Evolutionary conservation across 2,329 filamentous ascomycete species (phyloP), one percentile per base, ranked within the genome.

Genomic region (Aspergillus quadrilineatus): DNA sequence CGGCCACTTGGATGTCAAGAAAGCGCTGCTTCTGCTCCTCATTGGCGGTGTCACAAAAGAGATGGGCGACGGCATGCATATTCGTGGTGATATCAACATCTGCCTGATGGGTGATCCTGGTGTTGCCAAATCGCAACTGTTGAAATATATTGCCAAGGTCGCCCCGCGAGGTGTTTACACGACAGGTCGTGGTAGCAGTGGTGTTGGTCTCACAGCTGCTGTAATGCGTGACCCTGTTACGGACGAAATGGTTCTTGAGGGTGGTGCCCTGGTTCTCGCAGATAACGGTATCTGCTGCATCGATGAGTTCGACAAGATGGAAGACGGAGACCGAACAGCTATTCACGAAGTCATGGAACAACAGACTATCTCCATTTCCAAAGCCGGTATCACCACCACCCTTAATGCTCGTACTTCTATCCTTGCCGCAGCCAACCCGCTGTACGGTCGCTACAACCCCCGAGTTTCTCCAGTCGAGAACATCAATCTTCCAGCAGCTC

Each of bases 91-190:
- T 70, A 96, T 99, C 80, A 99, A 99, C 77, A 88, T 99, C 61
- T 97, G 94, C 74, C 79, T 99, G 69, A 99, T 99, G 94, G 94
- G 94, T 82, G 94, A 99, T 70, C 94, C 94, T 72, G 94, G 94
- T 90, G 94, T 99, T 71, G 94, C 94, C 78, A 99, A 99, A 79
- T 99, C 94, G 37, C 94, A 99, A 79, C 80, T 99, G 64, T 83
- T 99, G 64, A 97, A 97, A 77, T 99, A 99, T 74, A 97, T 99
- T 71, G 91, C 92, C 63, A 97, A 99, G 78, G 94, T 99, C 30
- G 93, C 94, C 1, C 94, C 94, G 60, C 90, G 94, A 61, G 92
- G 92, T 65, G 87, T 92, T 50, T 92, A 92, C 75, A 92, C 89
- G 2, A 91, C 88, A 58, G 89, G 89, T 67, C 89, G 90, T 70